Percentiles rank a stretch among this genome's conserved stretches.
Conservation (phyloP, 768 basidiomycete genomes). For the Boletus reticulatus region DNA sequence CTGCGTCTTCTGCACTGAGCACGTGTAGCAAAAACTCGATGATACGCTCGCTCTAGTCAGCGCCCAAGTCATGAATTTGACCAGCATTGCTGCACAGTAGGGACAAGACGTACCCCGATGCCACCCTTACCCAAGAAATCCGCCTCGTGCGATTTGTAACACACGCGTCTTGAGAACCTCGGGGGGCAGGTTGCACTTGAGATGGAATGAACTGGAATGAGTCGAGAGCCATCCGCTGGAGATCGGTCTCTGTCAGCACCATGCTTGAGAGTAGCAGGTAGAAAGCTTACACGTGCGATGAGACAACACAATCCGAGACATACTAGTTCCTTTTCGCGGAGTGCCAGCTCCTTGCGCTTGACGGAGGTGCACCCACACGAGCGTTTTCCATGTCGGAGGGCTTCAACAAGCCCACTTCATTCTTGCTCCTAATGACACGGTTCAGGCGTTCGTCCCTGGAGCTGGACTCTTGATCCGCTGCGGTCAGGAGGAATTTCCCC, state of each 20-base stretch:
- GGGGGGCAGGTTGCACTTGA: slow-evolving; percentile 64
- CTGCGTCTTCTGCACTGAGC: slow-evolving; percentile 52
- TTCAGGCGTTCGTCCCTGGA: no score
- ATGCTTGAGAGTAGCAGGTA: background rate
- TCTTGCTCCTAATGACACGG: no score
- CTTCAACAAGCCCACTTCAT: no score
- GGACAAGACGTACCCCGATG: slow-evolving; percentile 26
- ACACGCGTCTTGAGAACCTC: slow-evolving; percentile 65
- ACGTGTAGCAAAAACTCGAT: slow-evolving; percentile 64
- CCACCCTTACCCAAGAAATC: slow-evolving; percentile 52
- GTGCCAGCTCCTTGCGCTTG: slow-evolving; percentile 73
- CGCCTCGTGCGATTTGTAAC: slow-evolving; percentile 72
- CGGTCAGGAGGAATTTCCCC: no score
- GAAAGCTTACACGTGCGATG: slow-evolving; percentile 49
- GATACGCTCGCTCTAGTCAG: slow-evolving; percentile 49
- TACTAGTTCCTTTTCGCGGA: slow-evolving; percentile 66
- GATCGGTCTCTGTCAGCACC: background rate
- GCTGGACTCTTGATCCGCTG: no score
- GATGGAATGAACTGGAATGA: slow-evolving; percentile 81
- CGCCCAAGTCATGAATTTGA: no score
- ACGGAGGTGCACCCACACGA: no score
- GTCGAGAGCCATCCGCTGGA: slow-evolving; percentile 34
- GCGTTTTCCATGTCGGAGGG: no score
- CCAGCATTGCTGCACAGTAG: background rate
- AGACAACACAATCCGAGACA: slow-evolving; percentile 72